A percentile compares a stretch with the other conserved stretches of the same genome.
These are phyloP conservation scores for Exidia glandulosa DNA, from an alignment of 768 basidiomycete genomes.

Conservation along the genomic window DNA sequence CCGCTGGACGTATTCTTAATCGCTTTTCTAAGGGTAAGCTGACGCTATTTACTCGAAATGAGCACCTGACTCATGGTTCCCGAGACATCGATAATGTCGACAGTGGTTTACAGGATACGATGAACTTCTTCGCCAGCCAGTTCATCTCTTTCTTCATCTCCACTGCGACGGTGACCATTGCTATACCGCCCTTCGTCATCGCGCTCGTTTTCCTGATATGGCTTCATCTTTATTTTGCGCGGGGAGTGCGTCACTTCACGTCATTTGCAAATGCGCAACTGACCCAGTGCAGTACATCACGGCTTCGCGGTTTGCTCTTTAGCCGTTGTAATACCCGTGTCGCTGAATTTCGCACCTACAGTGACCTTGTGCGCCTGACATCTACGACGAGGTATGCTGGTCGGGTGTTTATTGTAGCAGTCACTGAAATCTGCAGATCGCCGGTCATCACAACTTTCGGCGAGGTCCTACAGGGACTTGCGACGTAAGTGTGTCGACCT, in stretches of 20 bases:
- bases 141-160: not conserved
- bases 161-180: not conserved
- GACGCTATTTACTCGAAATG: not conserved
- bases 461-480: not conserved
- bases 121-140: not conserved
- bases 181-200: not conserved
- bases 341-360: too few relatives aligned
- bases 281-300: not conserved
- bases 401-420: too few relatives aligned
- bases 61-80: not conserved
- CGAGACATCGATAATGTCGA: not conserved
- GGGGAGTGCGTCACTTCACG: not conserved
- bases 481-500: not conserved
- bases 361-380: too few relatives aligned
- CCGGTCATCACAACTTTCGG: too few relatives aligned
- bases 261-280: not conserved
- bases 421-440: too few relatives aligned
- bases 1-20: not conserved
- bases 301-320: not conserved
- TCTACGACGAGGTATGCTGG: too few relatives aligned
- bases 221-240: not conserved
- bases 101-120: not conserved
- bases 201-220: not conserved
- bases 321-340: not conserved
- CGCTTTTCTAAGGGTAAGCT: not conserved